Evolutionary conservation across 2,329 filamentous ascomycete species (phyloP).

Genomic region (Colletotrichum sp.): DNA sequence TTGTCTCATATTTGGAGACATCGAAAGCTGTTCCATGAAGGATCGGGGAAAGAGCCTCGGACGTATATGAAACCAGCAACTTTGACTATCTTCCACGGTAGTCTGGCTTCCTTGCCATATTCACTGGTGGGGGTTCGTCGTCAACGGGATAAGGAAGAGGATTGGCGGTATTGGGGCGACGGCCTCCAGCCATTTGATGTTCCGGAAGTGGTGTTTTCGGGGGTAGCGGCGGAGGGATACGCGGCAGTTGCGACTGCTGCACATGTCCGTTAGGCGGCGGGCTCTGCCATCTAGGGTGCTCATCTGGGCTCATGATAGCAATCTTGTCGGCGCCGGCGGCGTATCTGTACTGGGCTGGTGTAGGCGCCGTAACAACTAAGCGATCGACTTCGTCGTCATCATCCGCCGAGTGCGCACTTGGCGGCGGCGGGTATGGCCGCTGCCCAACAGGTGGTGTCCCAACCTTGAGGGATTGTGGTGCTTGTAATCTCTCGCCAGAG

Average conservation of each 20-base stretch:
- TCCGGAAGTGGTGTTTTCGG: slow-evolving; percentile 78
- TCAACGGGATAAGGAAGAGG: slow-evolving; percentile 79
- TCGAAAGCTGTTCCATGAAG: background rate
- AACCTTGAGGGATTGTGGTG: slow-evolving; percentile 31
- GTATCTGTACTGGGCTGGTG: slow-evolving; percentile 62
- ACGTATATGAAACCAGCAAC: background rate
- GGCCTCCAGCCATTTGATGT: slow-evolving; percentile 38
- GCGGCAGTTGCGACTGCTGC: slow-evolving; percentile 31
- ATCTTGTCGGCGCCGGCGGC: slow-evolving; percentile 72
- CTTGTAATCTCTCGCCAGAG: slow-evolving; percentile 52
- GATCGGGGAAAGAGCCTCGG: background rate
- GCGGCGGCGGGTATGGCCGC: slow-evolving; percentile 31
- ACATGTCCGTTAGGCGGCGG: slow-evolving; percentile 22
- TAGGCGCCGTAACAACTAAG: slow-evolving; percentile 61
- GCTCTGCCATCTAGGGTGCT: slow-evolving; percentile 52
- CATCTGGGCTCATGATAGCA: slow-evolving; percentile 64
- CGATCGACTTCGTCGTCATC: slow-evolving; percentile 54
- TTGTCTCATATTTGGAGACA: background rate
- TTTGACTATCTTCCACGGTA: slow-evolving; percentile 56
- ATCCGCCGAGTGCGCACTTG: slow-evolving; percentile 28
- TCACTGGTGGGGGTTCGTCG: slow-evolving; percentile 82
- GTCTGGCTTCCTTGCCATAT: slow-evolving; percentile 85
- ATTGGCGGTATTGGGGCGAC: slow-evolving; percentile 29
- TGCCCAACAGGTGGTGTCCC: slow-evolving; percentile 29
- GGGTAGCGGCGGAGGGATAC: slow-evolving; percentile 70